Conservation (phyloP, 2,329 filamentous ascomycete genomes). For the Colletotrichum truncatum region DNA sequence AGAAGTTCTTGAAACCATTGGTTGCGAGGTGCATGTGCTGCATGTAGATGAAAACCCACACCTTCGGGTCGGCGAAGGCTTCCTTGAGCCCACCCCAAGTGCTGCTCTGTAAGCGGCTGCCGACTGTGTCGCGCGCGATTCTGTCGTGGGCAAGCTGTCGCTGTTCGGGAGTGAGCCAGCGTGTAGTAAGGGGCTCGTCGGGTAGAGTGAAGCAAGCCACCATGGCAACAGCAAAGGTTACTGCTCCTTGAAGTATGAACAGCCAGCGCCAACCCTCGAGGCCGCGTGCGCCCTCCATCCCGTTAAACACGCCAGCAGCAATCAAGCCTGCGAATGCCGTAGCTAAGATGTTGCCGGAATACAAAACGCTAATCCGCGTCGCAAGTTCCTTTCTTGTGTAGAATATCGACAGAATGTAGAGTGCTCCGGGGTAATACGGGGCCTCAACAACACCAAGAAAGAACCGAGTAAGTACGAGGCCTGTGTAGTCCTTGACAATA, state of each 20-base stretch:
- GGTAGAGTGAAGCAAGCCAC: constrained; percentile 44
- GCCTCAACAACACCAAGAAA: constrained; percentile 50
- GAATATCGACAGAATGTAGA: constrained; percentile 58
- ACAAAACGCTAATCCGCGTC: constrained; percentile 53
- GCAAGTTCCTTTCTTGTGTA: constrained; percentile 61
- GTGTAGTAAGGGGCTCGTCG: constrained; percentile 47
- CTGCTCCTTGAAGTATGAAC: constrained; percentile 41
- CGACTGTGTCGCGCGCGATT: constrained; percentile 42
- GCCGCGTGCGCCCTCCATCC: constrained; percentile 36
- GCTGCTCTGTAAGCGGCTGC: constrained; percentile 36
- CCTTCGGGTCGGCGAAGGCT: constrained; percentile 50
- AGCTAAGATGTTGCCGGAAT: constrained; percentile 47
- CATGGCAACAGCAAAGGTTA: constrained; percentile 40
- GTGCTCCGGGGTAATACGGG: constrained; percentile 44
- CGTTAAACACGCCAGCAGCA: constrained; percentile 49
- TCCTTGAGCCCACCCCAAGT: constrained; percentile 51
- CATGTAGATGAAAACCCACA: constrained; percentile 57
- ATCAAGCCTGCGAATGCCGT: constrained; percentile 54
- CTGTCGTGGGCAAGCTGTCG: constrained; percentile 51
- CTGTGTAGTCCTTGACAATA: constrained; percentile 49
- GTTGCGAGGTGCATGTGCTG: constrained; percentile 57
- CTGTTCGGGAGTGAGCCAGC: constrained; percentile 44
- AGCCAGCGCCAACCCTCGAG: constrained; percentile 44
- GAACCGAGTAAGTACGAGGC: constrained; percentile 49
- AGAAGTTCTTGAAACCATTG: constrained; percentile 54